Evolutionary conservation across 306 rosid genomes (phyloP), one percentile per base, ranked within the genome.

Genomic region (Prunus davidiana): DNA sequence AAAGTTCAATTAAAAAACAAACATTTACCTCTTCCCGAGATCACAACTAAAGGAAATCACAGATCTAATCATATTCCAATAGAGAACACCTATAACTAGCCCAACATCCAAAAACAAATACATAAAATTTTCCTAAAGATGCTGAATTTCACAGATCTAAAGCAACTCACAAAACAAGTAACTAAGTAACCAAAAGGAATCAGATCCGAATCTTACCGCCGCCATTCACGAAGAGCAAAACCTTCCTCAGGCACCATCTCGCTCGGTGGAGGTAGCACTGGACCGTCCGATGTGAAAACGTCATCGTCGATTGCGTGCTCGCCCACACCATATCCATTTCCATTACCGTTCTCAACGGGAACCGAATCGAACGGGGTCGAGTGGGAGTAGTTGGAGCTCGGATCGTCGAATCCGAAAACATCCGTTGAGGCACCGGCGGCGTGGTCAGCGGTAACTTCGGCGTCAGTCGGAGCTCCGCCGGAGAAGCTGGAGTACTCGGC

Each of bases 231-330:
- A 77, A 96, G 91, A 64, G 91, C 97, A 46, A 75, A 75, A 3
- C 99, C 99, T 88, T 96, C 99, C 74, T 96, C 99, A 38, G 43
- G 43, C 13, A 79, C 96, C 97, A 96, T 86, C 70, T 92, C 97
- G 56, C 50, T 38, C 3, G 98, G 99, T 12, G 92, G 93, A 19
- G 97, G 98, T 68, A 96, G 96, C 74, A 88, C 88, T 5, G 98
- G 98, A 34, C 97, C 98, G 64, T 92, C 97, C 2, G 98, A 87
- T 12, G 72, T 83, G 71, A 96, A 96, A 65, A 84, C 90, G 24
- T 83, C 88, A 15, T 90, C 96, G 9, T 72, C 87, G 43, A 56
- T 47, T 46, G 83, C 90, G 58, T 81, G 69, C 32, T 75, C 84
- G 43, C 72, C 87, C 1, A 50, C 66, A 22, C 84, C 91, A 61